Percentiles rank a stretch among this genome's conserved stretches.
These are phyloP conservation scores for Botrytis sinoallii DNA, from an alignment of 2,329 filamentous ascomycete genomes.

Conservation along the genomic window DNA sequence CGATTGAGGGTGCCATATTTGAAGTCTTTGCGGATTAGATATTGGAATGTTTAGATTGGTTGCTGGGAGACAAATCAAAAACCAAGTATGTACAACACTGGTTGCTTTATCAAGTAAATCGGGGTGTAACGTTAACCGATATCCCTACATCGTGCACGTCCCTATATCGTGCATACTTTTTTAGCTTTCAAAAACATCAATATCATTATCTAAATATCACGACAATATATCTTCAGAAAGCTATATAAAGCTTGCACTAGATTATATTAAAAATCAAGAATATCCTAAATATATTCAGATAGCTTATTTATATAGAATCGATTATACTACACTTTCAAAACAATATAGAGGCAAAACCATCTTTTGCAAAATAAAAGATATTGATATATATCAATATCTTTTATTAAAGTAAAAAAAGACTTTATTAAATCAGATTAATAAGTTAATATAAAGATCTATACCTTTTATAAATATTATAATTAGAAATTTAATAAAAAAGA, in stretches of 20 bases:
- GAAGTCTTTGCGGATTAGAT: neutral
- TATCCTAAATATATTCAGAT: too few relatives aligned
- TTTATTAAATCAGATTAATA: neutral
- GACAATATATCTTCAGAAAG: too few relatives aligned
- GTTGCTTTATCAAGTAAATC: neutral
- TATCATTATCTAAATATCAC: too few relatives aligned
- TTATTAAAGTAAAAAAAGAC: fast-evolving
- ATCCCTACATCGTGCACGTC: too few relatives aligned
- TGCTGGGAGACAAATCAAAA: neutral
- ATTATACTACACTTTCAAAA: too few relatives aligned
- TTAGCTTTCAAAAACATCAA: too few relatives aligned
- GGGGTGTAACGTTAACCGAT: neutral
- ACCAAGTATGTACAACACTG: neutral
- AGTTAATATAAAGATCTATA: neutral
- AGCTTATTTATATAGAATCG: too few relatives aligned
- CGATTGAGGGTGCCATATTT: neutral
- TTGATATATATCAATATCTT: neutral
- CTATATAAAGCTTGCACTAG: too few relatives aligned
- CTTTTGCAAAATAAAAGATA: too few relatives aligned
- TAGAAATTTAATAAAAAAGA: neutral
- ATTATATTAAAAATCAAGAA: too few relatives aligned
- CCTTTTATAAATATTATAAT: neutral
- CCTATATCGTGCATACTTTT: too few relatives aligned
- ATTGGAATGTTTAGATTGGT: neutral
- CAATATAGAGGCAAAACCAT: too few relatives aligned